Conservation (phyloP, 2,329 filamentous ascomycete species). For the Mycosphaerella arachidis region DNA sequence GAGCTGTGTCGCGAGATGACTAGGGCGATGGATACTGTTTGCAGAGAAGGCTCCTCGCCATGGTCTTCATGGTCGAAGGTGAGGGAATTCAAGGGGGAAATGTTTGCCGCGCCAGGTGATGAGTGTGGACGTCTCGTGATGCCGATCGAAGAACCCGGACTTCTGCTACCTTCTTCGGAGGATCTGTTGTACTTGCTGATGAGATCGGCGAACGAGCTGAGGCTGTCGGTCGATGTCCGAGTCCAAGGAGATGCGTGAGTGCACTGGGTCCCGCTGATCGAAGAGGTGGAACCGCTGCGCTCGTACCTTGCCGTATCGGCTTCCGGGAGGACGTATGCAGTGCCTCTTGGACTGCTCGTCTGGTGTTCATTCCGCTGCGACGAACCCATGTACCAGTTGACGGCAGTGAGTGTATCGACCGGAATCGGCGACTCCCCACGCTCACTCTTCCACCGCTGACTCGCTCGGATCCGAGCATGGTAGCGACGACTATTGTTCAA, state of each 20-base stretch:
- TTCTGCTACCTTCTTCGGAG: neutral
- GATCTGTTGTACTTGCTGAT: neutral
- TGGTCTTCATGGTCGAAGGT: neutral
- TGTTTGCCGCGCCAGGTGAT: neutral
- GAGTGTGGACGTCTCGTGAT: neutral
- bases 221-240: neutral
- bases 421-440: neutral
- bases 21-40: neutral
- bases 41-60: neutral
- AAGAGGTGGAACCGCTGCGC: neutral
- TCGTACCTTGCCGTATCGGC: neutral
- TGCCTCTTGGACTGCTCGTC: neutral
- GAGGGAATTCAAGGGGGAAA: neutral
- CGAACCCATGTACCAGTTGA: neutral
- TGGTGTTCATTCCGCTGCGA: neutral
- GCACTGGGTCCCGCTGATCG: neutral
- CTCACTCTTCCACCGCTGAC: neutral
- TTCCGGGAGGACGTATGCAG: neutral
- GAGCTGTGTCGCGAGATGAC: neutral
- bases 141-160: neutral
- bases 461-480: neutral
- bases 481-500: neutral
- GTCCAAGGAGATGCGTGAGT: neutral
- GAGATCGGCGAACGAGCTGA: neutral
- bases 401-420: neutral